Evolutionary conservation across 2,329 filamentous ascomycete genomes (phyloP).

Genomic region (Didymella segeticola): DNA sequence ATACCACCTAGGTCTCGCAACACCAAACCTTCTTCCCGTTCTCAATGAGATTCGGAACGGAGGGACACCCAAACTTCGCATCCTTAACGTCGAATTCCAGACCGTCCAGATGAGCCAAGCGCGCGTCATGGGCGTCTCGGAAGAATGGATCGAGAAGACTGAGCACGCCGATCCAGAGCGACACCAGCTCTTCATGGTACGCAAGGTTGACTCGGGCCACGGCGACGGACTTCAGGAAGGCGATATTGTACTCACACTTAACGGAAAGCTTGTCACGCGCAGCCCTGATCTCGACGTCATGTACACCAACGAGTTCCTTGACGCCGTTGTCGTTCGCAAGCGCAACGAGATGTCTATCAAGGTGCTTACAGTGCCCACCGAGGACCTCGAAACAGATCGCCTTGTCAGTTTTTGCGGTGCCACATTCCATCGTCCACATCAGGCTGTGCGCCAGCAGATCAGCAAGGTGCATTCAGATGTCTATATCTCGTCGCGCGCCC

Average conservation of each 20-base stretch:
- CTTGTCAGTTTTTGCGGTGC: slow-evolving; percentile 96
- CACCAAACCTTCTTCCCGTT: slow-evolving; percentile 87
- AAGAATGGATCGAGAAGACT: slow-evolving; percentile 94
- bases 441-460: slow-evolving; percentile 96
- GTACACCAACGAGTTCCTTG: slow-evolving; percentile 85
- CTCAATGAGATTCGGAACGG: slow-evolving; percentile 84
- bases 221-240: slow-evolving; percentile 79
- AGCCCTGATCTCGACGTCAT: slow-evolving; percentile 94
- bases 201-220: slow-evolving; percentile 77
- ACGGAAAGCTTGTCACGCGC: slow-evolving; percentile 89
- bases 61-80: slow-evolving; percentile 79
- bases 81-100: slow-evolving; percentile 92
- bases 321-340: slow-evolving; percentile 85
- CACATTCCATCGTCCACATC: slow-evolving; percentile 89
- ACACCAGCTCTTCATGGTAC: slow-evolving; percentile 98
- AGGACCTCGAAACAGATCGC: slow-evolving; percentile 90
- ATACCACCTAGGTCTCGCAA: slow-evolving; percentile 92
- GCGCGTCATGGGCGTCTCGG: slow-evolving; percentile 93
- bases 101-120: slow-evolving; percentile 97
- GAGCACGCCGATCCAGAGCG: slow-evolving; percentile 86
- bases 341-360: slow-evolving; percentile 78
- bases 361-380: slow-evolving; percentile 84
- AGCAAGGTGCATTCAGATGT: slow-evolving; percentile 95
- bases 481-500: slow-evolving; percentile 81
- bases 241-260: slow-evolving; percentile 89